These are phyloP conservation scores for Boletus rex-veris DNA, from an alignment of 768 basidiomycete genomes.

Conservation along the genomic window DNA sequence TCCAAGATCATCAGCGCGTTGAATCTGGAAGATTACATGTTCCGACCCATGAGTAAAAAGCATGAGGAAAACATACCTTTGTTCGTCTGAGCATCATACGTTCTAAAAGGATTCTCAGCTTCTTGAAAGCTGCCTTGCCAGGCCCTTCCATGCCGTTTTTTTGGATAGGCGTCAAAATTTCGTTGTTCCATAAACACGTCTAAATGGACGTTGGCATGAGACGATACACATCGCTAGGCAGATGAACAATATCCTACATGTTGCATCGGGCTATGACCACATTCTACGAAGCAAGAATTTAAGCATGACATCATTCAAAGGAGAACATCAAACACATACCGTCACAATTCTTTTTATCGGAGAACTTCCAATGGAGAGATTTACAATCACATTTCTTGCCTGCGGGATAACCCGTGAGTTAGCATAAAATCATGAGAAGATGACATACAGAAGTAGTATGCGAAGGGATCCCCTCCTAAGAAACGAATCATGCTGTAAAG, in stretches of 20 bases:
- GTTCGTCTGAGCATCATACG: conserved; percentile 94
- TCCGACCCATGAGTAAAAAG: background rate
- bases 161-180: conserved; percentile 95
- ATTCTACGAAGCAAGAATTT: conserved; percentile 46
- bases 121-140: conserved; percentile 84
- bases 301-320: background rate
- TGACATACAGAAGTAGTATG: conserved; percentile 82
- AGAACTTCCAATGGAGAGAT: conserved; percentile 92
- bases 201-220: conserved; percentile 26
- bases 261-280: conserved; percentile 82
- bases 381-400: conserved; percentile 93
- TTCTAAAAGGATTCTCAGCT: conserved; percentile 83
- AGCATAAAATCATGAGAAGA: background rate
- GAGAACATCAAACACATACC: conserved; percentile 41
- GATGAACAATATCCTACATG: conserved; percentile 45
- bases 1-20: conserved; percentile 95
- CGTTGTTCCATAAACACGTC: conserved; percentile 97
- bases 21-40: conserved; percentile 48
- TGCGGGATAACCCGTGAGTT: conserved; percentile 23
- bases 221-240: background rate
- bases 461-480: conserved; percentile 89
- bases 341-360: conserved; percentile 78
- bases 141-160: conserved; percentile 80
- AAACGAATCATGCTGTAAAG: conserved; percentile 93
- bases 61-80: conserved; percentile 45